These are phyloP conservation scores for Metroxylon sagu DNA, from an alignment of 176 grass and related monocot genomes.

Conservation along the genomic window DNA sequence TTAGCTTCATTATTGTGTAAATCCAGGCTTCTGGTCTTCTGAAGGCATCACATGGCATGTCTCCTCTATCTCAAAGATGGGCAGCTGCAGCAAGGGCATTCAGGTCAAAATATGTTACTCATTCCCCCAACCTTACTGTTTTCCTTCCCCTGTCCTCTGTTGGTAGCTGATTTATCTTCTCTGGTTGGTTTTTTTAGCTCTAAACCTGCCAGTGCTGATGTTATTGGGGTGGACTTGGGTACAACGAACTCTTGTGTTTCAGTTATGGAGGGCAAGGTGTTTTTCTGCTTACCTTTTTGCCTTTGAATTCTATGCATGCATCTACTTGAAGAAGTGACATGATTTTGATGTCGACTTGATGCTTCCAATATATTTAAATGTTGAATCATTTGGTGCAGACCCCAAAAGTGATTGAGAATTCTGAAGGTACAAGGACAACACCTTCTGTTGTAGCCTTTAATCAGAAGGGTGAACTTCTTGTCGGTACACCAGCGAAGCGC, in stretches of 20 bases:
- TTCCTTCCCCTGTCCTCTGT: not conserved
- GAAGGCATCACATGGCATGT: slow-evolving; percentile 19
- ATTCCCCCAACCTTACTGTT: not conserved
- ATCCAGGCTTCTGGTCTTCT: slow-evolving; percentile 32
- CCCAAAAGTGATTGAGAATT: slow-evolving; percentile 86
- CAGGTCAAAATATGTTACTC: slow-evolving; percentile 26
- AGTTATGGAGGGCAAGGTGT: slow-evolving; percentile 93
- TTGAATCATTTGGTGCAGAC: slow-evolving; percentile 24
- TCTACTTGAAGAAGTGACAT: no score
- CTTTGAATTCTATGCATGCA: no score
- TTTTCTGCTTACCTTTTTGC: not conserved
- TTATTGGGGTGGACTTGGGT: slow-evolving; percentile 92
- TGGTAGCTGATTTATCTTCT: not conserved
- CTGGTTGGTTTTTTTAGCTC: slow-evolving; percentile 36
- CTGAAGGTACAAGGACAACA: slow-evolving; percentile 81
- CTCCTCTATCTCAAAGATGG: slow-evolving; percentile 44
- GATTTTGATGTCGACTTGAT: no score
- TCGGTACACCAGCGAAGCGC: slow-evolving; percentile 73
- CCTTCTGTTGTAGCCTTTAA: slow-evolving; percentile 89
- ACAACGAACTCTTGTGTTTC: slow-evolving; percentile 86
- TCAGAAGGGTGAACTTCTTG: slow-evolving; percentile 68
- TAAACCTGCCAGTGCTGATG: slow-evolving; percentile 52
- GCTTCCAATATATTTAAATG: not conserved
- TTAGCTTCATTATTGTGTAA: not conserved
- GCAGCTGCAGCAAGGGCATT: slow-evolving; percentile 57